These are phyloP conservation scores for Russula olivacea DNA, from an alignment of 768 basidiomycete genomes.

Conservation along the genomic window DNA sequence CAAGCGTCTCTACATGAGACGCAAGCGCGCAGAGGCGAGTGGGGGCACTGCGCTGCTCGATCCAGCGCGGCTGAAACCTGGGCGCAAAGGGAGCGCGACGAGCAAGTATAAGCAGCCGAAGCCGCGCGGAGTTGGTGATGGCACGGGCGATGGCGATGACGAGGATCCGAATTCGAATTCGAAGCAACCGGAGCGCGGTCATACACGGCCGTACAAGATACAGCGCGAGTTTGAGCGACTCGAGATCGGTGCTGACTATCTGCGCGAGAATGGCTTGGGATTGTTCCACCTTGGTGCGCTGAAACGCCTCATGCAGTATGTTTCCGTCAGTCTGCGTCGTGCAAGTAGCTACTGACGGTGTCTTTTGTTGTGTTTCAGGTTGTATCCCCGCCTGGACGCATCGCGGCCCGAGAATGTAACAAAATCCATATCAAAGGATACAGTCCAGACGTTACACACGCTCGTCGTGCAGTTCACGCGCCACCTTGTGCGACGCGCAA, in stretches of 20 bases:
- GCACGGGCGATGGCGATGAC: slow-evolving; percentile 15
- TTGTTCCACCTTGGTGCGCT: slow-evolving; percentile 42
- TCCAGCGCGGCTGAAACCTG: slow-evolving; percentile 37
- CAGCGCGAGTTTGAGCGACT: slow-evolving; percentile 37
- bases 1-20: slow-evolving; percentile 69
- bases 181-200: slow-evolving; percentile 31
- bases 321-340: background rate
- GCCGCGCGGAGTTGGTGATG: slow-evolving; percentile 13
- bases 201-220: slow-evolving; percentile 43
- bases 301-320: slow-evolving; percentile 40
- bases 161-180: background rate
- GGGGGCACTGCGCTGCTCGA: slow-evolving; percentile 35
- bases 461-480: slow-evolving; percentile 40
- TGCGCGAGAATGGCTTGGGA: slow-evolving; percentile 42
- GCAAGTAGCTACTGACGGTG: background rate
- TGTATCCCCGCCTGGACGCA: slow-evolving; percentile 31
- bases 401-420: slow-evolving; percentile 25
- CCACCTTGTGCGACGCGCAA: slow-evolving; percentile 44
- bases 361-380: slow-evolving; percentile 20
- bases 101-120: background rate
- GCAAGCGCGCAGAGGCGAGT: slow-evolving; percentile 49
- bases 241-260: slow-evolving; percentile 41
- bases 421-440: slow-evolving; percentile 41
- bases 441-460: slow-evolving; percentile 41
- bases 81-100: slow-evolving; percentile 30